Percentiles rank a stretch among this genome's conserved stretches.
These are phyloP conservation scores for Erysimum cheiranthoides DNA, from an alignment of 345 rosid genomes.

Conservation along the genomic window DNA sequence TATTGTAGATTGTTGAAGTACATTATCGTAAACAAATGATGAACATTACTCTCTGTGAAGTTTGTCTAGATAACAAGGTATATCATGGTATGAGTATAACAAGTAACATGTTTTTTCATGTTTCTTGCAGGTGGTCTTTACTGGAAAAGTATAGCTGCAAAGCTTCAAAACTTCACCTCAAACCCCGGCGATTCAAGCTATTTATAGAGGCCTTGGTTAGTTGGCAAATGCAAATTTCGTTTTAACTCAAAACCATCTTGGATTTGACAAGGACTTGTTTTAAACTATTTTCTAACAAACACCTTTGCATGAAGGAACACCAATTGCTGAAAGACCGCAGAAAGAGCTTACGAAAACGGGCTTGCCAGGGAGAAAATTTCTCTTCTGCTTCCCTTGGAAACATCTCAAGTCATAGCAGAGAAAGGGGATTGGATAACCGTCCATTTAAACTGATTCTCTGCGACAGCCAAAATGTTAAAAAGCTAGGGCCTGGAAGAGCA, in stretches of 20 bases:
- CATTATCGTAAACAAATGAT: not conserved
- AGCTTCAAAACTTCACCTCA: slow-evolving; percentile 98
- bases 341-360: slow-evolving; percentile 75
- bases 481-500: slow-evolving; percentile 73
- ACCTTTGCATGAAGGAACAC: slow-evolving; percentile 71
- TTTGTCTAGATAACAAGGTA: slow-evolving; percentile 25
- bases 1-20: slow-evolving; percentile 23
- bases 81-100: slow-evolving; percentile 25
- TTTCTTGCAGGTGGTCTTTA: slow-evolving; percentile 90
- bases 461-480: slow-evolving; percentile 79
- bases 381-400: slow-evolving; percentile 65
- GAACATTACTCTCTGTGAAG: not conserved
- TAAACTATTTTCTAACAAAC: slow-evolving; percentile 40
- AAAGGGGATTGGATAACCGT: slow-evolving; percentile 67
- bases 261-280: slow-evolving; percentile 34
- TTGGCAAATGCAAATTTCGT: slow-evolving; percentile 35
- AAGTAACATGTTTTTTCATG: slow-evolving; percentile 8
- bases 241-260: slow-evolving; percentile 28
- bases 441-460: slow-evolving; percentile 72
- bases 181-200: slow-evolving; percentile 93
- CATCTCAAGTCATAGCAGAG: slow-evolving; percentile 65
- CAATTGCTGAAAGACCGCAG: slow-evolving; percentile 95
- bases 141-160: slow-evolving; percentile 97
- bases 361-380: slow-evolving; percentile 72
- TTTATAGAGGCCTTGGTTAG: slow-evolving; percentile 98